Evolutionary conservation across 495 filamentous ascomycete species (phyloP).

Genomic region (Neurospora cerealis): DNA sequence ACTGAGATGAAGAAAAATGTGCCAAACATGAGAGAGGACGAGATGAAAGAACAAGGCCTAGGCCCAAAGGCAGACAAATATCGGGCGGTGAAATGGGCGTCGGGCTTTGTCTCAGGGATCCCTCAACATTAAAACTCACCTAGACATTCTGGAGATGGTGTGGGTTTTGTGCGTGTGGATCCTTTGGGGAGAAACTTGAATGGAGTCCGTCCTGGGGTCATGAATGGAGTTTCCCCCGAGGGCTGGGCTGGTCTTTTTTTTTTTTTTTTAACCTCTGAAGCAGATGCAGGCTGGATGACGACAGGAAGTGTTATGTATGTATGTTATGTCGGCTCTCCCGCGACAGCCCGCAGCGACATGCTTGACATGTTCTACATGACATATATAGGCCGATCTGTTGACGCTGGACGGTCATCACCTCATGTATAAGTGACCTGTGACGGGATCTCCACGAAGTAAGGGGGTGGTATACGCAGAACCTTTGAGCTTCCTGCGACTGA

Average conservation of each 20-base stretch:
- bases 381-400: neutral
- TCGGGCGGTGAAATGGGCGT: neutral
- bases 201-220: neutral
- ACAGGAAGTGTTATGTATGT: neutral
- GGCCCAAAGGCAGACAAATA: neutral
- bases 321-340: neutral
- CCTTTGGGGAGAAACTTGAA: neutral
- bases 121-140: neutral
- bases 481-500: neutral
- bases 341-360: neutral
- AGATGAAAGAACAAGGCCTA: neutral
- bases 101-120: neutral
- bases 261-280: neutral
- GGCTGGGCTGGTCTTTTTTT: neutral
- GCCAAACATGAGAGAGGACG: neutral
- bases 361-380: neutral
- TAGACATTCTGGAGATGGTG: neutral
- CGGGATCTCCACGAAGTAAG: neutral
- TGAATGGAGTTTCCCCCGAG: neutral
- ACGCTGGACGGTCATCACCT: neutral
- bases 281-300: neutral
- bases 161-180: neutral
- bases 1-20: constrained; percentile 5
- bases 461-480: neutral
- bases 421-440: neutral